Evolutionary conservation across 257 asterid genomes (phyloP).

Genomic region (Striga asiatica): DNA sequence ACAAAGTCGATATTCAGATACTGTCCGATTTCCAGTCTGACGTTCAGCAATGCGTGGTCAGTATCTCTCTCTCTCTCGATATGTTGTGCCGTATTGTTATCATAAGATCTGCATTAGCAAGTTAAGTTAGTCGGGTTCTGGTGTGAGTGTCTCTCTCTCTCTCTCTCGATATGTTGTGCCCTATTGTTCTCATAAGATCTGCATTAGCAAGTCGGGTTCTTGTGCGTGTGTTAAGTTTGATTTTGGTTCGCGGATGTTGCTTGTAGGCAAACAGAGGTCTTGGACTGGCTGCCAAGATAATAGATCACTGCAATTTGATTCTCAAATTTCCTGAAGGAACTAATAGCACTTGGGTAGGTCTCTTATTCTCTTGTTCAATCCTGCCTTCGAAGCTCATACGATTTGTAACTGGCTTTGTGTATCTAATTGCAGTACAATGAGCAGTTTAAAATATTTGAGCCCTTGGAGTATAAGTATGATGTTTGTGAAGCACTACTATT

Average conservation of each 20-base stretch:
- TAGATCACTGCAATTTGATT: slow-evolving; percentile 82
- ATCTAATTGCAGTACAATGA: slow-evolving; percentile 63
- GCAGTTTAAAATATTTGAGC: slow-evolving; percentile 86
- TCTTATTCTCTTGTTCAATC: slow-evolving; percentile 18
- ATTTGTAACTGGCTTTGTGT: neutral
- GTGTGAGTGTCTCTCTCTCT: neutral
- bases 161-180: too few relatives aligned
- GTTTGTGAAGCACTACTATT: slow-evolving; percentile 80
- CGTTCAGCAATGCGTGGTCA: slow-evolving; percentile 86
- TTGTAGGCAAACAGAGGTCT: slow-evolving; percentile 88
- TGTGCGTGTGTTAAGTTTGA: neutral
- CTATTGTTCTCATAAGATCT: slow-evolving; percentile 5
- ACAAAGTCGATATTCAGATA: slow-evolving; percentile 29
- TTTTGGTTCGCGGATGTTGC: slow-evolving; percentile 13
- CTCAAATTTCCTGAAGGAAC: slow-evolving; percentile 94
- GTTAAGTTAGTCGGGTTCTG: too few relatives aligned
- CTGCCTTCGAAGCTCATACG: slow-evolving; percentile 5
- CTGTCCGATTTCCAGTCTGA: slow-evolving; percentile 62
- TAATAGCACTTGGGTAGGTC: slow-evolving; percentile 89
- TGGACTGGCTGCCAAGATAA: slow-evolving; percentile 76
- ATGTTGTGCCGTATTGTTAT: too few relatives aligned
- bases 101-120: slow-evolving; percentile 1
- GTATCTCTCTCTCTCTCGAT: slow-evolving; percentile 18
- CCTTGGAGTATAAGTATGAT: slow-evolving; percentile 89
- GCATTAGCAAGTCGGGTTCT: neutral